Percentiles rank a stretch among this genome's conserved stretches.
These are phyloP conservation scores for Aureobasidium sp. DNA, from an alignment of 2,329 filamentous ascomycete genomes.

Conservation along the genomic window DNA sequence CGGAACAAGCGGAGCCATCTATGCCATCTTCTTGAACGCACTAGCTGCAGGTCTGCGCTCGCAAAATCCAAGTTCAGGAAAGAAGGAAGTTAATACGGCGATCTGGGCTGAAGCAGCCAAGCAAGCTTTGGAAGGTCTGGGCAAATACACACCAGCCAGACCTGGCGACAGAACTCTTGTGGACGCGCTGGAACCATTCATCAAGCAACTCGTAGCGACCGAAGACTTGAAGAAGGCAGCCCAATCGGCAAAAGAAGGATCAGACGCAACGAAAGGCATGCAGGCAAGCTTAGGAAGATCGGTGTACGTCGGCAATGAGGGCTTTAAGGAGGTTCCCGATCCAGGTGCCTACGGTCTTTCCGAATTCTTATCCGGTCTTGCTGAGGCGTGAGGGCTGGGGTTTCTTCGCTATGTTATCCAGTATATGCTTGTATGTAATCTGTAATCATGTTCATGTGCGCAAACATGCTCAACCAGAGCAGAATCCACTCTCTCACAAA, in stretches of 20 bases:
- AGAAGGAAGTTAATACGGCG: slow-evolving; percentile 31
- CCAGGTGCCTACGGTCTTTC: slow-evolving; percentile 73
- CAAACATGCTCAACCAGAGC: no score
- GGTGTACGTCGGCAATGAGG: slow-evolving; percentile 73
- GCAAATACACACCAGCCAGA: slow-evolving; percentile 80
- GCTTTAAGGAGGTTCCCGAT: slow-evolving; percentile 66
- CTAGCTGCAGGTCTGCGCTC: slow-evolving; percentile 61
- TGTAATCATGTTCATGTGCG: not conserved
- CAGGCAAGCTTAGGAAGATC: slow-evolving; percentile 76
- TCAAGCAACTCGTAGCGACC: slow-evolving; percentile 60
- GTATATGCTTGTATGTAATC: not conserved
- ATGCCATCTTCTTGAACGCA: slow-evolving; percentile 85
- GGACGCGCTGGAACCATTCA: slow-evolving; percentile 84
- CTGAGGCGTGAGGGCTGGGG: slow-evolving; percentile 37
- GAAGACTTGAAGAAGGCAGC: slow-evolving; percentile 67
- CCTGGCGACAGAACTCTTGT: slow-evolving; percentile 85
- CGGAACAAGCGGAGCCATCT: slow-evolving; percentile 68
- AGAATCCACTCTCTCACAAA: no score
- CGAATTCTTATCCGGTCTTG: slow-evolving; percentile 73
- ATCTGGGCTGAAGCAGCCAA: slow-evolving; percentile 64
- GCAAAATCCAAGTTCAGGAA: slow-evolving; percentile 40
- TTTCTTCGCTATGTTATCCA: no score
- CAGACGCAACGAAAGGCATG: slow-evolving; percentile 86
- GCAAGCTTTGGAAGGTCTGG: slow-evolving; percentile 62
- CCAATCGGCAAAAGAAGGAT: slow-evolving; percentile 64